These are phyloP conservation scores for Cyamopsis tetragonoloba DNA, from an alignment of 306 rosid species.

Conservation along the genomic window DNA sequence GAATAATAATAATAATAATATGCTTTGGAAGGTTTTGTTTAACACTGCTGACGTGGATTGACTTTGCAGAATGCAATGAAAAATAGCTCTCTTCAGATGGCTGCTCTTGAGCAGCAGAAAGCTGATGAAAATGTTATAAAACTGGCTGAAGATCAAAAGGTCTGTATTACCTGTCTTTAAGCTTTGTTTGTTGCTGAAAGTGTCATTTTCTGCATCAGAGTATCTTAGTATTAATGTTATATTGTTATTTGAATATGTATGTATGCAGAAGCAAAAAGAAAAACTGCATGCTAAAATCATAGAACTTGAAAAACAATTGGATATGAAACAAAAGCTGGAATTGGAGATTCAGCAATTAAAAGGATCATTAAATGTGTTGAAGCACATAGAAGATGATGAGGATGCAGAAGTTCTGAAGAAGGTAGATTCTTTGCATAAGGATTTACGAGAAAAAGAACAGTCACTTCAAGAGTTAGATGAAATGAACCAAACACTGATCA, in stretches of 20 bases:
- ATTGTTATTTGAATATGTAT: constrained; percentile 32
- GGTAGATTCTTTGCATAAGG: constrained; percentile 59
- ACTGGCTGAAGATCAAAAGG: constrained; percentile 96
- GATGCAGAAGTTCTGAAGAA: constrained; percentile 79
- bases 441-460: constrained; percentile 73
- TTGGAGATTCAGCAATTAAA: constrained; percentile 82
- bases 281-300: constrained; percentile 78
- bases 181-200: constrained; percentile 12
- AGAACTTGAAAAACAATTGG: constrained; percentile 68
- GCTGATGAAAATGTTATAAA: constrained; percentile 80
- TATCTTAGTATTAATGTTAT: constrained; percentile 25
- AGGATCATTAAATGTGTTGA: constrained; percentile 78
- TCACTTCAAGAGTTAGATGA: constrained; percentile 59
- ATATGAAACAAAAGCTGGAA: constrained; percentile 82
- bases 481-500: constrained; percentile 62
- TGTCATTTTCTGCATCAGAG: constrained; percentile 23
- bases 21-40: constrained; percentile 27
- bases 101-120: constrained; percentile 78
- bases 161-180: constrained; percentile 30
- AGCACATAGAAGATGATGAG: constrained; percentile 84
- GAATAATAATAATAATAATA: neutral
- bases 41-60: constrained; percentile 26
- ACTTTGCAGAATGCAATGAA: constrained; percentile 59
- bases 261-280: constrained; percentile 77
- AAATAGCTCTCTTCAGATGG: constrained; percentile 89